A percentile compares a stretch with the other conserved stretches of the same genome.
Conservation (phyloP, 2,329 filamentous ascomycete genomes). For the Lachnum nothofagi region DNA sequence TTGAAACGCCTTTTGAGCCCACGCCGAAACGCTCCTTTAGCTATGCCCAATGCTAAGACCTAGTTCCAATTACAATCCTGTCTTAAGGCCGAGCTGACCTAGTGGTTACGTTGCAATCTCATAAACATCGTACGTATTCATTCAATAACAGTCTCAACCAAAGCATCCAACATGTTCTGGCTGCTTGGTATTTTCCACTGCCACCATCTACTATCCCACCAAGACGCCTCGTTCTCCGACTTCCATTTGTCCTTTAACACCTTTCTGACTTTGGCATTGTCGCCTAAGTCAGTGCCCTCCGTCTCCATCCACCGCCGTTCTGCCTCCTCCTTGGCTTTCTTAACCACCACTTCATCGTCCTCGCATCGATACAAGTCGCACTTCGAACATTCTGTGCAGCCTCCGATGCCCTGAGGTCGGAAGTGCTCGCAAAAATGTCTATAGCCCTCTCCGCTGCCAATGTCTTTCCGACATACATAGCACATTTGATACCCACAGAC, state of each 20-base stretch:
- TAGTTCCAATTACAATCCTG: background rate
- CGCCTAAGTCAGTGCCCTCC: slow-evolving; percentile 53
- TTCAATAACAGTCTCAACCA: slow-evolving; percentile 32
- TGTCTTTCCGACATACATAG: slow-evolving; percentile 83
- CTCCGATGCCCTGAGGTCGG: slow-evolving; percentile 67
- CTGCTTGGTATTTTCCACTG: slow-evolving; percentile 26
- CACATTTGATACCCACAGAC: slow-evolving; percentile 98
- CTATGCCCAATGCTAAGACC: slow-evolving; percentile 4
- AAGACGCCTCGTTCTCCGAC: slow-evolving; percentile 18
- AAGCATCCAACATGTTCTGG: slow-evolving; percentile 29
- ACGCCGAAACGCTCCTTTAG: background rate
- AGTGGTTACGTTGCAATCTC: slow-evolving; percentile 7
- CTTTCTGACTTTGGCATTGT: slow-evolving; percentile 52
- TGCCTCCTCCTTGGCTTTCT: slow-evolving; percentile 63
- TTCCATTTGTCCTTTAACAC: slow-evolving; percentile 48
- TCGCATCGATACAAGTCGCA: slow-evolving; percentile 72
- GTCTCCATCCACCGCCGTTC: slow-evolving; percentile 65
- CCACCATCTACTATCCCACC: slow-evolving; percentile 24
- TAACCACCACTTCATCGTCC: slow-evolving; percentile 64
- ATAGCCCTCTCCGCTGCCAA: slow-evolving; percentile 68
- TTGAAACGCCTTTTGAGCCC: no score
- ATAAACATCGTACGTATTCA: slow-evolving; percentile 20
- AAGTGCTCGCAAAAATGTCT: slow-evolving; percentile 96
- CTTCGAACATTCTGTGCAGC: slow-evolving; percentile 73
- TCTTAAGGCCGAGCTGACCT: background rate